These are phyloP conservation scores for Gonapodya sp. DNA, from an alignment of 192 early-diverging fungal genomes.

Conservation along the genomic window DNA sequence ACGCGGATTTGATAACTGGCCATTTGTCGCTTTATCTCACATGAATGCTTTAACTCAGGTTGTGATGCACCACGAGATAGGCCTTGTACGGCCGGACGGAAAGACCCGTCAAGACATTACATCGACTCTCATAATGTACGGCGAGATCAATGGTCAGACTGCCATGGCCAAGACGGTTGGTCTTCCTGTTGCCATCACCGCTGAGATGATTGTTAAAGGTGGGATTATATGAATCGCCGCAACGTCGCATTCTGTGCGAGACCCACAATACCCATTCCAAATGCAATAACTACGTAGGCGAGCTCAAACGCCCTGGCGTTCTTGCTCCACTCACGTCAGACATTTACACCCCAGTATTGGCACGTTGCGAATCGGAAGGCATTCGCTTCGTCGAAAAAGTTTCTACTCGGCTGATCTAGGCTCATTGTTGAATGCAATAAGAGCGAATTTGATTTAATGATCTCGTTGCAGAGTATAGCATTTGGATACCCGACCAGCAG, in stretches of 20 bases:
- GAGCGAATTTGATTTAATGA: too few relatives aligned
- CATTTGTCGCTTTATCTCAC: slow-evolving; percentile 18
- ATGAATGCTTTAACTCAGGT: slow-evolving; percentile 29
- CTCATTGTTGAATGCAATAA: too few relatives aligned
- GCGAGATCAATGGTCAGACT: slow-evolving; percentile 47
- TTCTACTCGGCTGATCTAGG: too few relatives aligned
- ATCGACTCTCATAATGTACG: slow-evolving; percentile 61
- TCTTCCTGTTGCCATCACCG: slow-evolving; percentile 66
- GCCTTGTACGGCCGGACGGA: slow-evolving; percentile 58
- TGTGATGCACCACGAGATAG: slow-evolving; percentile 91
- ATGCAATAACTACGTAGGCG: too few relatives aligned
- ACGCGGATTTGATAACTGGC: slow-evolving; percentile 4
- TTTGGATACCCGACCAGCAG: too few relatives aligned
- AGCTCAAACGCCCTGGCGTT: slow-evolving; percentile 43
- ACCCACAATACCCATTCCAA: not conserved
- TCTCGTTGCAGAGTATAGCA: too few relatives aligned
- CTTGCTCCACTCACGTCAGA: slow-evolving; percentile 56
- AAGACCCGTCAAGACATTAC: slow-evolving; percentile 32
- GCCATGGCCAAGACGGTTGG: slow-evolving; percentile 81
- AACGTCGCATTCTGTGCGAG: too few relatives aligned
- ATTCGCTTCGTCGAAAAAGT: slow-evolving; percentile 46
- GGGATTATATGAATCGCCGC: slow-evolving; percentile 13
- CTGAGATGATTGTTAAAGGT: slow-evolving; percentile 54
- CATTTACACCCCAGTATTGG: slow-evolving; percentile 62
- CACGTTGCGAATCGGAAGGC: slow-evolving; percentile 51